A percentile compares a stretch with the other conserved stretches of the same genome.
Evolutionary conservation across 495 filamentous ascomycete genomes (phyloP).

Genomic region (Penicillium ochrochloron): DNA sequence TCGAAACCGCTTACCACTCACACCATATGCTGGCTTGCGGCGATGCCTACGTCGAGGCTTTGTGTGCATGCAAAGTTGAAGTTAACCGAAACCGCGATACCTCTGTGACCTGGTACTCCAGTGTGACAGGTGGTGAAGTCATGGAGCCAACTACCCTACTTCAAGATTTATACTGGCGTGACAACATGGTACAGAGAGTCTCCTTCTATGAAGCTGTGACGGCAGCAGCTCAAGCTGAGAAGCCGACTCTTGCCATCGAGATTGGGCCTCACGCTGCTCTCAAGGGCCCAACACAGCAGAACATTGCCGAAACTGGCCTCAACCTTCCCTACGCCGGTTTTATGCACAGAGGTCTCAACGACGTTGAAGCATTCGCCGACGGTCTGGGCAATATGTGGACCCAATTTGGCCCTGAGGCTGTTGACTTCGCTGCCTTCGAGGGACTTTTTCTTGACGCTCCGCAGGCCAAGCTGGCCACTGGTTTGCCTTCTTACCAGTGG

Average conservation of each 20-base stretch:
- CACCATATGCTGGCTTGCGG: slow-evolving; percentile 42
- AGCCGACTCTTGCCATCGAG: slow-evolving; percentile 43
- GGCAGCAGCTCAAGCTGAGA: background rate
- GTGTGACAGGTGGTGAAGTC: slow-evolving; percentile 13
- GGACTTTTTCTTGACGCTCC: too few species aligned
- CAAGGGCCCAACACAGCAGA: slow-evolving; percentile 39
- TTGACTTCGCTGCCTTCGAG: slow-evolving; percentile 6
- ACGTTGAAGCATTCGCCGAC: slow-evolving; percentile 41
- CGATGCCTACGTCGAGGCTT: slow-evolving; percentile 40
- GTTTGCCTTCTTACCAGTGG: slow-evolving; percentile 55
- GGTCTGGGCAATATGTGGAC: slow-evolving; percentile 56
- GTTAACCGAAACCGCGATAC: background rate
- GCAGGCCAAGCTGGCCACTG: slow-evolving; percentile 9
- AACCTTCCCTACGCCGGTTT: slow-evolving; percentile 45
- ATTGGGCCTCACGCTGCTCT: slow-evolving; percentile 57
- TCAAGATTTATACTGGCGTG: slow-evolving; percentile 14
- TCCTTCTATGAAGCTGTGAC: slow-evolving; percentile 15
- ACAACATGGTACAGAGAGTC: slow-evolving; percentile 15
- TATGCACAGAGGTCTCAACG: slow-evolving; percentile 40
- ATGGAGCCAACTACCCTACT: slow-evolving; percentile 8
- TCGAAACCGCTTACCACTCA: slow-evolving; percentile 44
- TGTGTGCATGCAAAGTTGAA: slow-evolving; percentile 23
- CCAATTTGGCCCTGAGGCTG: slow-evolving; percentile 5
- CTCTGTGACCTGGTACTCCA: slow-evolving; percentile 10
- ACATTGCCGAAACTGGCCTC: background rate